A percentile compares a stretch with the other conserved stretches of the same genome.
Evolutionary conservation across 2,329 filamentous ascomycete genomes (phyloP).

Genomic region (Periconia digitata): DNA sequence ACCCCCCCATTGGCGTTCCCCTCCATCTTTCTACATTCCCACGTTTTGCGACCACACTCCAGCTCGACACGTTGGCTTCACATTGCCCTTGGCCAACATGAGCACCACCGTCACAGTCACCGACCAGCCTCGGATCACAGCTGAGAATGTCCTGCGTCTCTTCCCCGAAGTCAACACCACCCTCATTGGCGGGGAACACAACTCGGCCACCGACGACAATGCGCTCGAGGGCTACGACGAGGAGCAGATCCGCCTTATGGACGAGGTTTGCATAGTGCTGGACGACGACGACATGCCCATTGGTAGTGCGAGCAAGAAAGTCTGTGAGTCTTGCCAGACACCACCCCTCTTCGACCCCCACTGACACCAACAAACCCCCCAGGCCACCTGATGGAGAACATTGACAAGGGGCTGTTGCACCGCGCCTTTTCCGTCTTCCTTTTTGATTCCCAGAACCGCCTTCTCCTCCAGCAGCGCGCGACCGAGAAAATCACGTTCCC

Average conservation of each 20-base stretch:
- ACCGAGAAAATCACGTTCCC: constrained; percentile 98
- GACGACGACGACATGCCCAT: constrained; percentile 92
- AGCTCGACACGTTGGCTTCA: neutral
- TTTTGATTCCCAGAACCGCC: constrained; percentile 89
- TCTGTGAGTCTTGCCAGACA: constrained; percentile 64
- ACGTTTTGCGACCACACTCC: constrained; percentile 1
- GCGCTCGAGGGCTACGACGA: constrained; percentile 91
- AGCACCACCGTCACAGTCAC: constrained; percentile 34
- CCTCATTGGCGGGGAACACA: constrained; percentile 62
- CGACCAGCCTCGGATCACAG: constrained; percentile 69
- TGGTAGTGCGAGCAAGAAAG: constrained; percentile 96
- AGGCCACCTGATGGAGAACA: constrained; percentile 99
- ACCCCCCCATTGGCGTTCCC: no score
- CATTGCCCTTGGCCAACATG: constrained; percentile 26
- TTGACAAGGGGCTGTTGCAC: constrained; percentile 92
- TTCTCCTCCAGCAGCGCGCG: constrained; percentile 93
- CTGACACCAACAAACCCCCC: neutral
- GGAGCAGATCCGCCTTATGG: constrained; percentile 97
- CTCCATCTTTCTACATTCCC: no score
- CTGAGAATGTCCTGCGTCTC: constrained; percentile 80
- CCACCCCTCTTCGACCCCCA: neutral
- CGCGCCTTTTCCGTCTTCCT: constrained; percentile 98
- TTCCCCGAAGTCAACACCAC: constrained; percentile 80
- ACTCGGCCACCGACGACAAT: constrained; percentile 57
- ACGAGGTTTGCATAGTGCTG: constrained; percentile 96